These are phyloP conservation scores for Chlamydomonas reinhardtii DNA, from an alignment of 163 green algal species.

Conservation along the genomic window DNA sequence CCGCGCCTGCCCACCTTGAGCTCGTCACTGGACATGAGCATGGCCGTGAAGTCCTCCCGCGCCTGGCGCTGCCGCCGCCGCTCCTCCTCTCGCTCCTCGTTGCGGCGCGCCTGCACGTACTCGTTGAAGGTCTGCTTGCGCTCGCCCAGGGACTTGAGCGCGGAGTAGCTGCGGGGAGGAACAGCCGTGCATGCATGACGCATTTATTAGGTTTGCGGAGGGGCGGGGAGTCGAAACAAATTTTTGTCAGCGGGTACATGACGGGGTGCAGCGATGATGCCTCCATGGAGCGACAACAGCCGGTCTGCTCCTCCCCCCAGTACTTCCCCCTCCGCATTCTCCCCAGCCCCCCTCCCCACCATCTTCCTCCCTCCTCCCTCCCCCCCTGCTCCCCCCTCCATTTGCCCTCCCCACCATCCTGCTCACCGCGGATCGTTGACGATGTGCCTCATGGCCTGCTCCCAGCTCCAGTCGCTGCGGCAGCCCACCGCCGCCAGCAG, in stretches of 20 bases:
- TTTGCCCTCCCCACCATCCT: background rate
- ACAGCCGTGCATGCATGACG: too few species aligned
- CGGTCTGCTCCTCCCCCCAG: background rate
- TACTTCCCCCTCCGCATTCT: background rate
- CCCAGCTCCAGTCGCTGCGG: constrained; percentile 78
- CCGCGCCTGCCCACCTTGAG: constrained; percentile 55
- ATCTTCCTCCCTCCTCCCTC: too few species aligned
- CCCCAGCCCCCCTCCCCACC: background rate
- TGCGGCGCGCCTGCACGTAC: constrained; percentile 77
- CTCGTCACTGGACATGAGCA: constrained; percentile 70
- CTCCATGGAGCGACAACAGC: too few species aligned
- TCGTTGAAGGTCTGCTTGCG: constrained; percentile 92
- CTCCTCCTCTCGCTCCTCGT: constrained; percentile 76
- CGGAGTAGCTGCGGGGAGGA: constrained; percentile 76
- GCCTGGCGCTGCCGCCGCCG: constrained; percentile 59
- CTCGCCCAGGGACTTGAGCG: constrained; percentile 85
- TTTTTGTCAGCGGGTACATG: too few species aligned
- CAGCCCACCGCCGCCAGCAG: constrained; percentile 75
- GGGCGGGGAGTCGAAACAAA: too few species aligned
- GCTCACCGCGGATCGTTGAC: constrained; percentile 70
- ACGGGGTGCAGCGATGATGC: too few species aligned
- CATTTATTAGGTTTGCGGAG: too few species aligned
- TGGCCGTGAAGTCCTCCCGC: constrained; percentile 73
- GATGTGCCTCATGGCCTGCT: constrained; percentile 79
- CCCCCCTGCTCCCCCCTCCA: too few species aligned